phyloP scores from a whole-genome alignment of 2,329 filamentous ascomycete genomes.

The Amauroascus niger region DNA sequence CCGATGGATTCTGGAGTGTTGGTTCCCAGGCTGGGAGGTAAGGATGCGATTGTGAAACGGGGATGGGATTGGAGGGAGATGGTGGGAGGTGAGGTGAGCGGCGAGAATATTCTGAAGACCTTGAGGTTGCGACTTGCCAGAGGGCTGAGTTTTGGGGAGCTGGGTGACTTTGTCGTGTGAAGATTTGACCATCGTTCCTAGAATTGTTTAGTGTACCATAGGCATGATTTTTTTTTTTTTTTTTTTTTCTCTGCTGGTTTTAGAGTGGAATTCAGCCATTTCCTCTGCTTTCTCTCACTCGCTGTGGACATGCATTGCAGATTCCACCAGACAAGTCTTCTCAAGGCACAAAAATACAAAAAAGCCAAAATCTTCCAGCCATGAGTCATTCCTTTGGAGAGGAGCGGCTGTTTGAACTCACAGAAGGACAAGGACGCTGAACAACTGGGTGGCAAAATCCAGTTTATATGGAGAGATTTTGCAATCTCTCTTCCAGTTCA shows the following conservation, averaged over 20 bases:
- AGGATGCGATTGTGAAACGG: conserved; percentile 39
- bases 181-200: too few species aligned
- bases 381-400: too few species aligned
- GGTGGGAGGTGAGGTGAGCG: conserved; percentile 49
- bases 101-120: conserved; percentile 60
- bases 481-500: background rate
- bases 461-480: too few species aligned
- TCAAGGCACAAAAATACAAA: background rate
- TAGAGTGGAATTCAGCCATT: background rate
- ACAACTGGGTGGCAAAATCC: too few species aligned
- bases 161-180: conserved; percentile 17
- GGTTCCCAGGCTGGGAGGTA: conserved; percentile 26
- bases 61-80: conserved; percentile 64
- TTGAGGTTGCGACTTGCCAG: conserved; percentile 64
- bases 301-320: too few species aligned
- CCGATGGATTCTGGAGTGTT: conserved; percentile 40
- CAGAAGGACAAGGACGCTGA: too few species aligned
- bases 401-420: too few species aligned
- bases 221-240: background rate
- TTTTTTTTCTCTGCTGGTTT: background rate
- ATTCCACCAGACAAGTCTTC: too few species aligned
- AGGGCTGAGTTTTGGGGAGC: conserved; percentile 49
- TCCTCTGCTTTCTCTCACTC: too few species aligned
- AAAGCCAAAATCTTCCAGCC: too few species aligned
- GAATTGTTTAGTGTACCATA: too few species aligned